These are phyloP conservation scores for Magnaporthiopsis poae DNA, from an alignment of 2,329 filamentous ascomycete species.

Conservation along the genomic window DNA sequence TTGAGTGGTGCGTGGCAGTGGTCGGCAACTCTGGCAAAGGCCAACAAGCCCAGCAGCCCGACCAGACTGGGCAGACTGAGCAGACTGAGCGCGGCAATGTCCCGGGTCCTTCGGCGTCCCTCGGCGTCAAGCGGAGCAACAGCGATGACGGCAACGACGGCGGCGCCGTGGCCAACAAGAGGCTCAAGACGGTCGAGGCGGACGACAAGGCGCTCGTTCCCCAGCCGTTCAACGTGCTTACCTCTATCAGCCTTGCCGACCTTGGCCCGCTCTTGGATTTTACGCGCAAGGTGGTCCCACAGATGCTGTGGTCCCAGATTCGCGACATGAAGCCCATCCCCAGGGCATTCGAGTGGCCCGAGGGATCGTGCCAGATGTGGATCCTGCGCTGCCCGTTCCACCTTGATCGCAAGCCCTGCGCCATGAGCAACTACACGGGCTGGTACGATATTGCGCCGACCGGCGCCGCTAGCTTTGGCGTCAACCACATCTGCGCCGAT, in stretches of 20 bases:
- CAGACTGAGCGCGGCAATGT: no score
- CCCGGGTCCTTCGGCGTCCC: background rate
- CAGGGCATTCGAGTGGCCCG: background rate
- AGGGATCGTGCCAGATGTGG: background rate
- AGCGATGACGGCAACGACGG: background rate
- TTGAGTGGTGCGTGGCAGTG: no score
- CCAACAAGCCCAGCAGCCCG: no score
- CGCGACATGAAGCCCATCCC: background rate
- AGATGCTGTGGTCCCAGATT: background rate
- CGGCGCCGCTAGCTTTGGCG: background rate
- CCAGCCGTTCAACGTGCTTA: no score
- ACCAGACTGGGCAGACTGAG: no score
- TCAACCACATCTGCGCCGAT: background rate
- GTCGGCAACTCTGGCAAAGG: no score
- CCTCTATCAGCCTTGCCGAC: background rate
- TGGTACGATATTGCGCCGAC: background rate
- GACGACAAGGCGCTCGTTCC: no score
- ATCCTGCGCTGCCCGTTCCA: background rate
- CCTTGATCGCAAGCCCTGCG: background rate
- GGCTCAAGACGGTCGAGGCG: background rate
- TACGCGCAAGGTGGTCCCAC: no score
- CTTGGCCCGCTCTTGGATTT: background rate
- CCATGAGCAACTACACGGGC: background rate
- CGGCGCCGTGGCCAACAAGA: background rate
- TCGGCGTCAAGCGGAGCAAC: background rate